A percentile compares a stretch with the other conserved stretches of the same genome.
phyloP scores from a whole-genome alignment of 2,329 filamentous ascomycete genomes.

The Harringtonia aguacate region DNA sequence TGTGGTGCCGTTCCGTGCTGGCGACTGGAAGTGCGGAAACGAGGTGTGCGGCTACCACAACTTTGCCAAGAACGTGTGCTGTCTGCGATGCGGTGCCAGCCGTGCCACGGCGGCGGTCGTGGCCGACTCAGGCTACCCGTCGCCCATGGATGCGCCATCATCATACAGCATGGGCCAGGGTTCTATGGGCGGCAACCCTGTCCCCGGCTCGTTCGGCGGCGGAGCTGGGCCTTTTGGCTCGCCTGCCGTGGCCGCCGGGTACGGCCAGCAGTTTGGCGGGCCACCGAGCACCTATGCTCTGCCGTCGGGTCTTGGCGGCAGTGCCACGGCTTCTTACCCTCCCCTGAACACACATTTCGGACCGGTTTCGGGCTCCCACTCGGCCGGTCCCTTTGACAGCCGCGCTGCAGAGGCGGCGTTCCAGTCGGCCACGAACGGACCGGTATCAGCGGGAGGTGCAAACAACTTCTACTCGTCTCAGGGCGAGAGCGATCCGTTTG shows the following conservation, averaged over 20 bases:
- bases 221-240: slow-evolving; percentile 58
- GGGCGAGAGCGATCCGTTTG: slow-evolving; percentile 64
- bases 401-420: slow-evolving; percentile 91
- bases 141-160: slow-evolving; percentile 76
- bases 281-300: slow-evolving; percentile 83
- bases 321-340: slow-evolving; percentile 68
- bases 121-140: slow-evolving; percentile 84
- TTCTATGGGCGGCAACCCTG: slow-evolving; percentile 77
- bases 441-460: slow-evolving; percentile 63
- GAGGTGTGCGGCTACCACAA: slow-evolving; percentile 98
- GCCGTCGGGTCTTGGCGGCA: slow-evolving; percentile 73
- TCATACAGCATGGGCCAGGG: slow-evolving; percentile 78
- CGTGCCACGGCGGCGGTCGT: slow-evolving; percentile 89
- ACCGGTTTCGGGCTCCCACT: slow-evolving; percentile 67
- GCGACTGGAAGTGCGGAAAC: slow-evolving; percentile 97
- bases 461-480: slow-evolving; percentile 58
- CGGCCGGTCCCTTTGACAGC: slow-evolving; percentile 82
- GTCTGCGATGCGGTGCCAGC: slow-evolving; percentile 89
- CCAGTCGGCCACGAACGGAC: slow-evolving; percentile 74
- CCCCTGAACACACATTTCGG: slow-evolving; percentile 74
- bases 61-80: slow-evolving; percentile 98
- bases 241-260: slow-evolving; percentile 34
- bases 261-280: slow-evolving; percentile 74
- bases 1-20: slow-evolving; percentile 91
- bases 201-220: slow-evolving; percentile 59